Base-by-base conservation (phyloP, 495 filamentous ascomycete species). In the Neurospora discreta region DNA sequence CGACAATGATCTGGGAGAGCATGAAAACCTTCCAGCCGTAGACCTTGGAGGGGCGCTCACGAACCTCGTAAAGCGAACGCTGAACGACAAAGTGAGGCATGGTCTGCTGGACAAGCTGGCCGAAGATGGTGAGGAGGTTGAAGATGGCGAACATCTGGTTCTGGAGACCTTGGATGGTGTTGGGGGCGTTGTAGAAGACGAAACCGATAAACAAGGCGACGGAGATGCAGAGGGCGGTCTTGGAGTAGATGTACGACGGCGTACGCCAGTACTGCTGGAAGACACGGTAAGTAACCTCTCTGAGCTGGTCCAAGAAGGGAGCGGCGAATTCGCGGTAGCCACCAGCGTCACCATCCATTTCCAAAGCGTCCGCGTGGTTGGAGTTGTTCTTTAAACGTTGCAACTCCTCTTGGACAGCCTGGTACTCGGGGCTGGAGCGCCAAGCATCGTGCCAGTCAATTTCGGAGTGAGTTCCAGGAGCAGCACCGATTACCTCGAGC, bases 221-320 rank as follows among this genome's bases (percentile, higher is more conserved):
- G 36, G 86, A 76, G 36, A 84, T 77, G 74, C 88, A 90, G 44
- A 92, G 86, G 23, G 82, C 78, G 11, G 80, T 71, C 81, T 90
- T 90, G 67, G 92, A 91, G 79, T 92, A 94, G 74, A 97, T 90
- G 81, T 98, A 98, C 0, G 86, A 85, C 3, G 93, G 94, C 11
- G 90, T 93, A 46, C 94, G 90, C 92, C 93, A 97, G 82, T 95
- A 96, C 77, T 96, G 92, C 78, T 94, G 83, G 82, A 95, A 95
- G 74, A 94, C 89, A 70, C 94, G 86, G 79, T 81, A 75, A 15
- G 82, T 84, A 69, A 90, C 88, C 58, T 82, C 81, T 69, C 72
- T 77, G 36, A 90, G 79, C 77, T 92, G 90, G 18, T 78, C 74
- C 7, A 69, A 60, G 77, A 90, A 89, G 10, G 84, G 80, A 13